Evolutionary conservation across 73 alveolate species (phyloP), one percentile per base, ranked within the genome.

Genomic region (Paramecium sonneborni): DNA sequence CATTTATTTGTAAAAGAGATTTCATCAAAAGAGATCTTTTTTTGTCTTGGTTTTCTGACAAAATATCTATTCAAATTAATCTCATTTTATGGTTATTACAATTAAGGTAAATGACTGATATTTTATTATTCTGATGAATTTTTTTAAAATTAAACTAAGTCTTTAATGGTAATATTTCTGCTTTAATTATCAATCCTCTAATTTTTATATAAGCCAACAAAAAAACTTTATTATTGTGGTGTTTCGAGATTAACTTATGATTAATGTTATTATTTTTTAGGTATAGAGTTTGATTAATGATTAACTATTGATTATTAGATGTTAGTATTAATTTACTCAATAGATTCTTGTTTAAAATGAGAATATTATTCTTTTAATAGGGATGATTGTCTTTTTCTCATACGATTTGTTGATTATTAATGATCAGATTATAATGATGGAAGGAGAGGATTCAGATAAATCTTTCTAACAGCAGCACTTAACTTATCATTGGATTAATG

Each of bases 381-480:
- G 6, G 76, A 79, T 2, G 74, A 43, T 32, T 32, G 20, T 10
- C 90, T 14, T 26, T 43, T 79, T 15, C 32, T 12, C 21, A 74
- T 32, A n/a, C 90, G n/a, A 79, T 38, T 20, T 20, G 76, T 79
- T 8, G 76, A 41, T 79, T 34, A 9, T 15, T 72, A 4, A 28
- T 72, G 44, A 72, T 72, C 58, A 34, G 41, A 41, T 30, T 39
- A 44, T 39, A 79, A 44, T 43, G 26, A 79, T 23, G 90, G 90
- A 24, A 79, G 90, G 11, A 79, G 43, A 43, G 90, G 90, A 79
- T 79, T 79, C 34, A 79, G 74, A 46, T 79, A 79, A 9, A 79
- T 44, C 21, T 79, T 21, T 26, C 74, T 18, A 5, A 79, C 55
- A 23, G 90, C 90, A 23, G 41, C 32, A 79, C 76, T 43, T 79